Evolutionary conservation across 805 yeast genomes (phyloP).

Genomic region (Clavispora fructus): DNA sequence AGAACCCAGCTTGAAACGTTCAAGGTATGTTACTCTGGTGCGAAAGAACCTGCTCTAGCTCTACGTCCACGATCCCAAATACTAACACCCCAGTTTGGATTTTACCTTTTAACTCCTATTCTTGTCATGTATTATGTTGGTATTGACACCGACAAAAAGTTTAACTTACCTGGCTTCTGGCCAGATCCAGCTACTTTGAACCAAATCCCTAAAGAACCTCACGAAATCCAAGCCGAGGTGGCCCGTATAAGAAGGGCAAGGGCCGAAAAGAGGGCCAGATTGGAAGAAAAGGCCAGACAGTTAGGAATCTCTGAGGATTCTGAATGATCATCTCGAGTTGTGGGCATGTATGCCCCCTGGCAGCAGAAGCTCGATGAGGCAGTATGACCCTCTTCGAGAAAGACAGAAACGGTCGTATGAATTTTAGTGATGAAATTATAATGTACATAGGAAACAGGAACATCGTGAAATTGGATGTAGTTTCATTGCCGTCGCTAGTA

Average conservation of each 20-base stretch:
- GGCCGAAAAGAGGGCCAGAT: slow-evolving; percentile 61
- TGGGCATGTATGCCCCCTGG: too few relatives aligned
- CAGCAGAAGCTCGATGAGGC: too few relatives aligned
- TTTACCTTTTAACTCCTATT: slow-evolving; percentile 81
- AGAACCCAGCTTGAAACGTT: slow-evolving; percentile 41
- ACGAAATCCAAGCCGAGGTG: slow-evolving; percentile 84
- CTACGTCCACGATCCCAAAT: neutral
- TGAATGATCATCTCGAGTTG: slow-evolving; percentile 1
- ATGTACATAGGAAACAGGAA: neutral
- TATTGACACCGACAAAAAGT: slow-evolving; percentile 79
- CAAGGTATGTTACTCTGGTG: slow-evolving; percentile 26
- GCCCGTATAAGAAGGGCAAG: slow-evolving; percentile 81
- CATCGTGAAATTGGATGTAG: neutral
- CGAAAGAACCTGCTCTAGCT: neutral
- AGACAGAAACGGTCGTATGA: neutral
- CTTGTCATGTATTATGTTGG: slow-evolving; percentile 93
- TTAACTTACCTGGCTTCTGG: slow-evolving; percentile 93
- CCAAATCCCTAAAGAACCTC: slow-evolving; percentile 88
- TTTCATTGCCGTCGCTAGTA: neutral
- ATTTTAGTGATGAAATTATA: neutral
- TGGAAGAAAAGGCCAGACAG: slow-evolving; percentile 66
- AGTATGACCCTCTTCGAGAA: too few relatives aligned
- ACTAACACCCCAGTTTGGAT: slow-evolving; percentile 52
- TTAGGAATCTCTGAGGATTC: slow-evolving; percentile 55
- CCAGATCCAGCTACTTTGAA: slow-evolving; percentile 92